phyloP scores from a whole-genome alignment of 805 yeast genomes.

The Cyberlindnera amylophila region DNA sequence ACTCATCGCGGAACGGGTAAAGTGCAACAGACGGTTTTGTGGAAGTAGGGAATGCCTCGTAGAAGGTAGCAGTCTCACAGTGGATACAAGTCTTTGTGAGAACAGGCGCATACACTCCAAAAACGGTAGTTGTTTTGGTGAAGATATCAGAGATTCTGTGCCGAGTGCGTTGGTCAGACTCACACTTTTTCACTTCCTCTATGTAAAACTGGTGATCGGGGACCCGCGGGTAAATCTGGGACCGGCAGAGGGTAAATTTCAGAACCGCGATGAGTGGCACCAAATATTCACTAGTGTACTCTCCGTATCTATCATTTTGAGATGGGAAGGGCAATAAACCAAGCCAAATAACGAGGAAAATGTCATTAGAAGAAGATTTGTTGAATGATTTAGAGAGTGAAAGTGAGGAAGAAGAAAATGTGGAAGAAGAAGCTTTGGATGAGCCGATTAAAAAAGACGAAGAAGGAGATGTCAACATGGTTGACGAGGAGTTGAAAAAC shows the following conservation, averaged over 20 bases:
- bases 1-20: conserved; percentile 8
- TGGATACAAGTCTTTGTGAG: conserved; percentile 3
- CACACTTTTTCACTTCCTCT: conserved; percentile 4
- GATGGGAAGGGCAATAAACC: neutral
- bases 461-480: conserved; percentile 11
- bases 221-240: conserved; percentile 7
- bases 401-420: conserved; percentile 15
- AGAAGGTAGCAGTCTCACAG: conserved; percentile 11
- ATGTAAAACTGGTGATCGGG: neutral
- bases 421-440: neutral
- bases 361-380: conserved; percentile 26
- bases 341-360: neutral
- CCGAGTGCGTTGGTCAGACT: neutral
- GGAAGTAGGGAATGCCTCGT: conserved; percentile 3
- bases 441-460: conserved; percentile 3
- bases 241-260: neutral
- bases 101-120: conserved; percentile 13
- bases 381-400: conserved; percentile 34
- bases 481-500: neutral
- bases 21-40: conserved; percentile 4
- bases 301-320: no score
- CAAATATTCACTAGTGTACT: no score
- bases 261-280: no score
- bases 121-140: neutral
- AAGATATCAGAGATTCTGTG: neutral